These are phyloP conservation scores for Clavispora santaluciae DNA, from an alignment of 805 yeast genomes.

Conservation along the genomic window DNA sequence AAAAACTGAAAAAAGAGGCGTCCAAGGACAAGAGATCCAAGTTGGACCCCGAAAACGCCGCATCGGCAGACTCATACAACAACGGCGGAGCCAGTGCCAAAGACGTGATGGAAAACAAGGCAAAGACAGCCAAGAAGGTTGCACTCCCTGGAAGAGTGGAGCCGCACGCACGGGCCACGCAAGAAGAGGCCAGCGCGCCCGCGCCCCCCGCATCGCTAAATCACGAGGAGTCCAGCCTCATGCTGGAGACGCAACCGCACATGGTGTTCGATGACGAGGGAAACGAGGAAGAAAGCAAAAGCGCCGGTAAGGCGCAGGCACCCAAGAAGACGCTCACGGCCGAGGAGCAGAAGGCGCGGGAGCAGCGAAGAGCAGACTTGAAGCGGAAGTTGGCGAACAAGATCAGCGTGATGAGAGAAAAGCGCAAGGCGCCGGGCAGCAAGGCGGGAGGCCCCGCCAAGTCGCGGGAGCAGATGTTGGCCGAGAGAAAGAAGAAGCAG, in stretches of 20 bases:
- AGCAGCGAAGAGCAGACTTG: conserved; percentile 58
- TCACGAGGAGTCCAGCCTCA: conserved; percentile 5
- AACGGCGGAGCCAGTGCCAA: conserved; percentile 49
- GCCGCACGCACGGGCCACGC: conserved; percentile 2
- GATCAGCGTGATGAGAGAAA: conserved; percentile 64
- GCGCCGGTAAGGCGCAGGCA: conserved; percentile 4
- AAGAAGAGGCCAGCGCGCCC: conserved; percentile 5
- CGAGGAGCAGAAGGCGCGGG: conserved; percentile 47
- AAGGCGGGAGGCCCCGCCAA: conserved; percentile 75
- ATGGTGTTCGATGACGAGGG: conserved; percentile 73
- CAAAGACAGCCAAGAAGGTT: conserved; percentile 49
- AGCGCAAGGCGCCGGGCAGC: conserved; percentile 89
- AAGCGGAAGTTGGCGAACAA: conserved; percentile 75
- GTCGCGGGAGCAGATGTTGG: conserved; percentile 75
- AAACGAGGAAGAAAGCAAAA: conserved; percentile 35
- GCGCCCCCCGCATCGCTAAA: conserved; percentile 8
- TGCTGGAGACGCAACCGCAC: conserved; percentile 7
- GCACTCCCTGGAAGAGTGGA: conserved; percentile 29
- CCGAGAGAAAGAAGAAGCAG: conserved; percentile 51
- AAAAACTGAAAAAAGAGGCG: conserved; percentile 62
- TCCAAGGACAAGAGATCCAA: conserved; percentile 61
- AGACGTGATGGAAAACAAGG: conserved; percentile 53
- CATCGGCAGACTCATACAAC: conserved; percentile 38
- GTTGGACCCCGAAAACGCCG: conserved; percentile 61
- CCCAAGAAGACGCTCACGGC: conserved; percentile 30